Evolutionary conservation across 495 filamentous ascomycete genomes (phyloP), one percentile per base, ranked within the genome.

Genomic region (Xylaria longipes): DNA sequence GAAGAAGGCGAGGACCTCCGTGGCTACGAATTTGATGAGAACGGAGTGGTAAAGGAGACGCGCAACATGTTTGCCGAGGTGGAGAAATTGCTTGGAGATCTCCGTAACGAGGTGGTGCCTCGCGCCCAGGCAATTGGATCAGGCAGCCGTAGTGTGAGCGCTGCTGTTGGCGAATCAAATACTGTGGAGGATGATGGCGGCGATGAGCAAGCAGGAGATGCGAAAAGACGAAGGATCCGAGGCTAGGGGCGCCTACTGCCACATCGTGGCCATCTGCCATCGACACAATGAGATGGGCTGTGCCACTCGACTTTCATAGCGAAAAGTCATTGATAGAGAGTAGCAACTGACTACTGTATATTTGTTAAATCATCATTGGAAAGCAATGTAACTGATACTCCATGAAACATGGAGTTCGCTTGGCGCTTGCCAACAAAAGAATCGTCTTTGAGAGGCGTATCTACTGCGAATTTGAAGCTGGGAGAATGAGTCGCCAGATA

Each of bases 51-150:
- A 29, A 91, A 91, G 39, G 92, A 95, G 73, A 91, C 94, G 5
- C 81, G 89, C 64, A 91, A 91, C 75, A 97, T 97, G 94, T 94
- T 90, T 74, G 86, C 88, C 71, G 91, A 92, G 77, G 93, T 94
- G 1, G 90, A 97, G 80, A 82, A 82, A 77, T 80, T 84, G 50
- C 78, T 91, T 31, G 82, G 81, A 39, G 87, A 87, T 71, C 77
- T 86, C 50, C 82, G 84, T 22, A 79, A 74, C 37, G 77, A 79
- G 64, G 77, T 79, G 15, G 77, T 77, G 15, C 75, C 75, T 11
- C 76, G 76, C n/a, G 74, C 74, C 11, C 77, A 76, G 63, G 46
- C 72, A 45, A 60, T 71, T 56, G 52, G 77, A 54, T 50, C 69
- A 22, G 35, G 75, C 65, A 79, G 77, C 31, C 77, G 77, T 68